Evolutionary conservation across 352 stramenopile genomes (phyloP), one percentile per base, ranked within the genome.

Genomic region (Pilasporangium apinafurcum): DNA sequence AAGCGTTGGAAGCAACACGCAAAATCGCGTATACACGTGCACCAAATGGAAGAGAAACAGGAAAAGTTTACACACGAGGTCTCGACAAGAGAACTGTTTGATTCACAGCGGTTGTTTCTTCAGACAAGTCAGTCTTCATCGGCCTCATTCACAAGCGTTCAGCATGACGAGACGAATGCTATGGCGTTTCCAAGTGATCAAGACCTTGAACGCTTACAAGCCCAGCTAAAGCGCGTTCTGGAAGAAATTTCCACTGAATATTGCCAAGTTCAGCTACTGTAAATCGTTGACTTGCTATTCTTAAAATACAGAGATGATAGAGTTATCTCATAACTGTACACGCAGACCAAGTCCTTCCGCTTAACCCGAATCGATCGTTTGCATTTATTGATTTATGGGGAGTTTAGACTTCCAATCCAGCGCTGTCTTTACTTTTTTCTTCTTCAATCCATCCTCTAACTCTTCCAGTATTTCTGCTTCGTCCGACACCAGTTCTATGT

Each of bases 361-460:
- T n/a, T n/a, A n/a, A n/a, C n/a, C n/a, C n/a, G n/a, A n/a, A n/a
- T n/a, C n/a, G n/a, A n/a, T n/a, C n/a, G 16, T 26, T 12, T 44
- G 9, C 28, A 13, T n/a, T 20, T 45, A 30, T 31, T 44, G 24
- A 53, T 20, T 44, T 39, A 28, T 13, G 33, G 49, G 50, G 22
- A 67, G 26, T 48, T 73, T 72, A 41, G 43, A 44, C 48, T 73
- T 77, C 61, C 61, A 77, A 25, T 66, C 44, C 28, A 50, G 35
- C 30, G 44, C 62, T 6, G 56, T 73, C 53, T 73, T 62, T 48
- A 85, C 65, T 41, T 89, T 92, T 52, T 92, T 92, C 73, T 92
- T 92, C 56, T 83, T 77, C 35, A 87, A 44, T 10, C 73, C 75
- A 27, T 69, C 73, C 28, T 91, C 73, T 7, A 84, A 65, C 28